A percentile compares a stretch with the other conserved stretches of the same genome.
Evolutionary conservation across 1,139 yeast genomes (phyloP).

Genomic region (Pichia sp.): DNA sequence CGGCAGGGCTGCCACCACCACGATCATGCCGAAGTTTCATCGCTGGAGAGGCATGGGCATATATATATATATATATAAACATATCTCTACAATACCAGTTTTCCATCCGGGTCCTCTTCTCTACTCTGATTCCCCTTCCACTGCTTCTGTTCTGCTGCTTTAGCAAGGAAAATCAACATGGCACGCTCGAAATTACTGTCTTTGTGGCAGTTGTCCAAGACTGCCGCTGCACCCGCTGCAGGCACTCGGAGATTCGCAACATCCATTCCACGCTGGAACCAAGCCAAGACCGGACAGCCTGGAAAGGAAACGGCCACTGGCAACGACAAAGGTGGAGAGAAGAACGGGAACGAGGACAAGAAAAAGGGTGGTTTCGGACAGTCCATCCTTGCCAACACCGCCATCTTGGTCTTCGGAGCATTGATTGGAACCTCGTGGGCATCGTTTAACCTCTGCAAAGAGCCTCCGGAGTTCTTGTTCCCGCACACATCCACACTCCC

Average conservation of each 20-base stretch:
- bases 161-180: no score
- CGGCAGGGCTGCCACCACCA: no score
- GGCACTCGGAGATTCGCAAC: background rate
- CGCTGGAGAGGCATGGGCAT: no score
- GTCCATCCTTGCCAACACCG: slow-evolving; percentile 7
- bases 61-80: no score
- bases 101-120: no score
- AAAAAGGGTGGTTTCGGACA: slow-evolving; percentile 1
- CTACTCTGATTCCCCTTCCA: no score
- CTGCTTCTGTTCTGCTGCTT: no score
- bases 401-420: slow-evolving; percentile 21
- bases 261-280: background rate
- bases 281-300: background rate
- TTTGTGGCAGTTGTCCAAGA: background rate
- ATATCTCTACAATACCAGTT: no score
- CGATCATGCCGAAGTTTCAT: no score
- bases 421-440: slow-evolving; percentile 26
- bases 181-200: background rate
- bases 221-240: background rate
- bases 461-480: slow-evolving; percentile 31
- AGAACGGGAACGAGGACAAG: background rate
- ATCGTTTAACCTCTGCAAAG: slow-evolving; percentile 22
- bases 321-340: background rate
- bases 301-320: background rate
- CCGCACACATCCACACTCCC: slow-evolving; percentile 34